phyloP scores from a whole-genome alignment of 495 filamentous ascomycete species.

The Lentithecium fluviatile region DNA sequence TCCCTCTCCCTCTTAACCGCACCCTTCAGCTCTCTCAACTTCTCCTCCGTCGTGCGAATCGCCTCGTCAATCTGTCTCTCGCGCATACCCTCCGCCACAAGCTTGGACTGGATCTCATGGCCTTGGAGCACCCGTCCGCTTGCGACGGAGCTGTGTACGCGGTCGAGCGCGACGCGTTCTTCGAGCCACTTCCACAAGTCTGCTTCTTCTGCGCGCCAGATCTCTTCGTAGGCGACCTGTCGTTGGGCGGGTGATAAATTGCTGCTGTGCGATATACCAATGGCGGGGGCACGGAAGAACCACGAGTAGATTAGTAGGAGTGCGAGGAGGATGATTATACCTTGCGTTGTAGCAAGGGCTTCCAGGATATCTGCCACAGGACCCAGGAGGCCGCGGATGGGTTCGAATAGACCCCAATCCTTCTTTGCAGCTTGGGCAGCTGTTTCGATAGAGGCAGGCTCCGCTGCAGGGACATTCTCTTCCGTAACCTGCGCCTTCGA shows the following conservation, averaged over 20 bases:
- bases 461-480: conserved; percentile 22
- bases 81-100: conserved; percentile 67
- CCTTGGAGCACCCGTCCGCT: conserved; percentile 25
- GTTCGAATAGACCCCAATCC: conserved; percentile 78
- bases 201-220: conserved; percentile 87
- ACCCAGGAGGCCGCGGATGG: conserved; percentile 54
- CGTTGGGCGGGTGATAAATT: conserved; percentile 57
- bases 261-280: conserved; percentile 5
- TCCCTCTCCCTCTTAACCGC: conserved; percentile 48
- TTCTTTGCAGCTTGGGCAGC: conserved; percentile 33
- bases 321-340: conserved; percentile 60
- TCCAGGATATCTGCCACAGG: conserved; percentile 71
- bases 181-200: conserved; percentile 97
- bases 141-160: conserved; percentile 52
- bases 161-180: conserved; percentile 61
- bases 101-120: conserved; percentile 38
- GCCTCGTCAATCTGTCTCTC: conserved; percentile 81
- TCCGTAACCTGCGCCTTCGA: conserved; percentile 49
- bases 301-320: conserved; percentile 45
- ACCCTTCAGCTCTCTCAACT: conserved; percentile 69
- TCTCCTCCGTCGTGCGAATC: conserved; percentile 80
- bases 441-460: conserved; percentile 22
- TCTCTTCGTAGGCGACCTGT: conserved; percentile 83
- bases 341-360: conserved; percentile 62
- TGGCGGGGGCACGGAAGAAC: conserved; percentile 21